A percentile compares a stretch with the other conserved stretches of the same genome.
Conservation (phyloP, 768 basidiomycete species). For the Lepiota brunneoincarnata region DNA sequence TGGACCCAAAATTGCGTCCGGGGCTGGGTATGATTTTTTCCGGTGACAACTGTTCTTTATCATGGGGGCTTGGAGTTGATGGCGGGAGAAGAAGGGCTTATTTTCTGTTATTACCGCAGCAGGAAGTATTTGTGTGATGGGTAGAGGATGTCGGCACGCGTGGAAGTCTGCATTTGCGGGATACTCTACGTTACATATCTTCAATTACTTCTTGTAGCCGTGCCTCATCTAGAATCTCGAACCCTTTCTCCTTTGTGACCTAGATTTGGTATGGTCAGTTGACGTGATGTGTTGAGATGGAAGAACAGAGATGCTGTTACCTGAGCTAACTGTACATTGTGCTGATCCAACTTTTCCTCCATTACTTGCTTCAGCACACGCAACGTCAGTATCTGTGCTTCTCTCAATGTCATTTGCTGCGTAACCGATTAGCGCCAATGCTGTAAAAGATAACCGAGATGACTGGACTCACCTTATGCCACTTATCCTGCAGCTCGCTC, state of each 20-base stretch:
- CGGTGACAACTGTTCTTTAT: not conserved
- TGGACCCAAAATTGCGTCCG: too few relatives aligned
- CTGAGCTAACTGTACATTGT: constrained; percentile 97
- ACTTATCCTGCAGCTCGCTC: constrained; percentile 94
- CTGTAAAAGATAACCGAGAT: not conserved
- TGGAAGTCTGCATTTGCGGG: not conserved
- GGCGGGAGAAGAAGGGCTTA: not conserved
- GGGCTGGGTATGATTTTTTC: not conserved
- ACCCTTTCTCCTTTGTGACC: constrained; percentile 85
- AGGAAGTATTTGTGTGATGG: not conserved
- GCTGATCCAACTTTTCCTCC: constrained; percentile 99
- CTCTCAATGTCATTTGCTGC: constrained; percentile 89
- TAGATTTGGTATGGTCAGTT: constrained; percentile 23
- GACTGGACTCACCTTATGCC: constrained; percentile 70
- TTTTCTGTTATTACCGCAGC: not conserved
- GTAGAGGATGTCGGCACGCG: not conserved
- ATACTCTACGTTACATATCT: constrained; percentile 54
- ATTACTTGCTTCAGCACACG: constrained; percentile 97
- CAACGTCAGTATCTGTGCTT: constrained; percentile 84
- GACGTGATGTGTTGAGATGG: constrained; percentile 1
- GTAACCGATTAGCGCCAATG: constrained; percentile 8
- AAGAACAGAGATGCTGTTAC: constrained; percentile 36
- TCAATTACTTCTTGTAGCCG: constrained; percentile 84
- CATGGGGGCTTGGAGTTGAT: not conserved
- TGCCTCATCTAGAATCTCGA: constrained; percentile 83